Base-by-base conservation (phyloP, 83 land plant species). In the Picea abies region DNA sequence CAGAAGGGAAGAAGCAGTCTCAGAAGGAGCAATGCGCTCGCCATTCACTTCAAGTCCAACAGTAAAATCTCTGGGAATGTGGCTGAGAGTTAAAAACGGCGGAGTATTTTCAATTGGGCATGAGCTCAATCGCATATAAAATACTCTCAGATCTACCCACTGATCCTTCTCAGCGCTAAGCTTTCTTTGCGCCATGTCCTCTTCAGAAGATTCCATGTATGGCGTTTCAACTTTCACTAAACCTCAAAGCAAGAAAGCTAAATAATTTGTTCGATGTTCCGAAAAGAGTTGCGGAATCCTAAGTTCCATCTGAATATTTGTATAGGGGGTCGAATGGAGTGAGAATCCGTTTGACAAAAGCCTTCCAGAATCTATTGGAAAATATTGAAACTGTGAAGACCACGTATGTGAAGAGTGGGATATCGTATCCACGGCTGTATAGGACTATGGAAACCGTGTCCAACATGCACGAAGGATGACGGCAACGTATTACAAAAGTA, bases 131-230 rank as follows among this genome's bases (percentile, higher is more conserved):
- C 94, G 85, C 66, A 93, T 91, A 81, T 95, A 96, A 79, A 95
- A 90, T 4, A 95, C 99, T 82, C 88, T 88, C 76, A 96, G 76
- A 81, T 96, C 97, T 79, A 96, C 85, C 94, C 99, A 95, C 10
- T 10, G 56, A 52, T 52, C 56, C 56, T 72, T 72, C 49, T 72
- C 44, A 20, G 9, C 52, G 9, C 35, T 72, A 20, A 35, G 44
- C n/a, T 72, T 72, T 41, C 49, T 41, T n/a, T 72, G 47, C 52
- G 44, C 35, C 9, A 19, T 41, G 17, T 3, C 7, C 15, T 39
- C 76, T 41, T 39, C 3, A 41, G 49, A 72, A 72, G 11, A 8
- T 1, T 35, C 49, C 76, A 72, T 72, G 4, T 20, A 17, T 39
- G 20, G 23, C 4, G 19, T n/a, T 19, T 72, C 52, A 52, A 52